These are phyloP conservation scores for Alternaria rosae DNA, from an alignment of 2,329 filamentous ascomycete genomes.

Conservation along the genomic window DNA sequence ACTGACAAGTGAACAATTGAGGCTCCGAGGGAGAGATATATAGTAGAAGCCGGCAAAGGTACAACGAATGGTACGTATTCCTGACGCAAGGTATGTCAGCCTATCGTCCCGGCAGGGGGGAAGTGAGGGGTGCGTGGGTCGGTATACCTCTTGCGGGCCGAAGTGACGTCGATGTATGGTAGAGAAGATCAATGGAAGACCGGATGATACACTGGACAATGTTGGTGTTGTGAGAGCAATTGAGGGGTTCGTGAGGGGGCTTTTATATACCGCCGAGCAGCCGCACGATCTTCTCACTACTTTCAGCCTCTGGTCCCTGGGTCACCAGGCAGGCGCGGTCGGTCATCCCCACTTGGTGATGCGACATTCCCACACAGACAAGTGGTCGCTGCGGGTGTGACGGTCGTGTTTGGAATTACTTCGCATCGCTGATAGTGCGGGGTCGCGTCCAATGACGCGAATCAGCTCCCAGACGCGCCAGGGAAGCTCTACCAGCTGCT, in stretches of 20 bases:
- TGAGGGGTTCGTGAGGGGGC: slow-evolving; percentile 33
- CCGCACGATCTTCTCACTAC: slow-evolving; percentile 22
- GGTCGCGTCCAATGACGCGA: slow-evolving; percentile 46
- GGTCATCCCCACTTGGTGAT: slow-evolving; percentile 44
- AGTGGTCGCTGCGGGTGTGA: slow-evolving; percentile 38
- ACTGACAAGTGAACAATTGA: slow-evolving; percentile 24
- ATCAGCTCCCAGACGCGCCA: slow-evolving; percentile 29
- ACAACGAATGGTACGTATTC: slow-evolving; percentile 29
- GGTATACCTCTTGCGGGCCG: slow-evolving; percentile 36
- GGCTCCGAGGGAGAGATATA: slow-evolving; percentile 30
- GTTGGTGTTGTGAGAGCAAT: slow-evolving; percentile 23
- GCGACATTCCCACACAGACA: slow-evolving; percentile 27
- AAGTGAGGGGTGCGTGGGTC: slow-evolving; percentile 29
- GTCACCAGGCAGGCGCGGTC: slow-evolving; percentile 30
- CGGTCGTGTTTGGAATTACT: slow-evolving; percentile 44
- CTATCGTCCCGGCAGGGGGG: slow-evolving; percentile 11
- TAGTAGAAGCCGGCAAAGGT: slow-evolving; percentile 27
- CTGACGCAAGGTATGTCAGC: slow-evolving; percentile 40
- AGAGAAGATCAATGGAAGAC: slow-evolving; percentile 12
- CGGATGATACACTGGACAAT: slow-evolving; percentile 22
- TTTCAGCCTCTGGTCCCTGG: slow-evolving; percentile 28
- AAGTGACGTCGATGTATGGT: slow-evolving; percentile 29
- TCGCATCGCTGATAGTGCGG: slow-evolving; percentile 43
- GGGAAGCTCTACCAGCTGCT: slow-evolving; percentile 21
- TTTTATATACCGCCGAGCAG: slow-evolving; percentile 40